Base-by-base conservation (phyloP, 345 rosid species). In the Clausena lansium region DNA sequence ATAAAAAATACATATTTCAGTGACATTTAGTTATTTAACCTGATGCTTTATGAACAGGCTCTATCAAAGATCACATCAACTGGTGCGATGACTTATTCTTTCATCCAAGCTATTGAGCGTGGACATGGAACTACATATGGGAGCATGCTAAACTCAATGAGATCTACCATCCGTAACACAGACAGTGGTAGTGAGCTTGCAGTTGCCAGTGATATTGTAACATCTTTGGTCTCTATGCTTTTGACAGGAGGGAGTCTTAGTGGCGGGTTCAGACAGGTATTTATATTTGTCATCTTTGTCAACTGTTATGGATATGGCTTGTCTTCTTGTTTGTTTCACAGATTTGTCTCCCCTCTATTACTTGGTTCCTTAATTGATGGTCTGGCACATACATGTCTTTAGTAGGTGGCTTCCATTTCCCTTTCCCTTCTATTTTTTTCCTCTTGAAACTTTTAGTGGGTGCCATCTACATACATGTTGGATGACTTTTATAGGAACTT, bases 71-170 rank as follows among this genome's bases (percentile, higher is more conserved):
- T 87, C 70, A 84, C 93, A 27, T 92, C 93, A 33, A 95, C 98
- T 0, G 99, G 99, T 58, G 99, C 94, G n/a, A 92, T 95, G 96
- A 95, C 99, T 11, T 95, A 89, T 73, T 81, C 98, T 61, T 93
- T 95, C 87, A 90, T 95, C 78, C 94, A 90, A 81, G 97, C 97
- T 70, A 76, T 91, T 58, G 96, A 94, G 81, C 88, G 87, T 5
- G 97, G 94, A 36, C 89, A 87, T 61, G 97, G 81, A 70, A 67
- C 78, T 14, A 92, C 96, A 2, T 94, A 92, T 9, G 97, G 98
- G 54, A 83, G 70, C 80, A 85, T 94, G 77, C 75, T 91, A 69
- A 92, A 76, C 20, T 89, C 96, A 33, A 94, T 94, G 96, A 87
- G 96, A 58, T 83, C 91, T 66, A 94, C 92, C 73, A 86, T 94